phyloP scores from a whole-genome alignment of 768 basidiomycete genomes.

The Artomyces pyxidatus region DNA sequence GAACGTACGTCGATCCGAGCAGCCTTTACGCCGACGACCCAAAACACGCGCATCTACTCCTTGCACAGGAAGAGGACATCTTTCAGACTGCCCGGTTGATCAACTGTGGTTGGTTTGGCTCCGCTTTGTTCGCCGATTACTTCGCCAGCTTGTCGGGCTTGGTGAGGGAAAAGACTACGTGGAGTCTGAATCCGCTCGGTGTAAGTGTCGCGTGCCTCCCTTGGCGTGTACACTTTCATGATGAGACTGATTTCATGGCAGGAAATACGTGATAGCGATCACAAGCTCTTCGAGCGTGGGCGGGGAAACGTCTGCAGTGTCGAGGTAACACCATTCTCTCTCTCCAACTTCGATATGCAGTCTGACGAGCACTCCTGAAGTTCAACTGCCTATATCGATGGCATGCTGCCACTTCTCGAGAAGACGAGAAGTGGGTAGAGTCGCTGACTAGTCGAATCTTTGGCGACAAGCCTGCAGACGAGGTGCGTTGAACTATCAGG shows the following conservation, averaged over 20 bases:
- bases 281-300: conserved; percentile 66
- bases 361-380: conserved; percentile 27
- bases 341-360: not conserved
- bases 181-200: conserved; percentile 71
- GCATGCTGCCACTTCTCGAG: conserved; percentile 71
- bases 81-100: conserved; percentile 76
- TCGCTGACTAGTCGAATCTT: conserved; percentile 46
- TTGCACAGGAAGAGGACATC: conserved; percentile 42
- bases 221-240: conserved; percentile 1
- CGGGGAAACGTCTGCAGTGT: conserved; percentile 77
- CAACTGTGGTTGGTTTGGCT: conserved; percentile 76
- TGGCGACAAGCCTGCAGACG: conserved; percentile 39
- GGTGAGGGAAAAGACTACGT: conserved; percentile 62
- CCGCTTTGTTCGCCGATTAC: conserved; percentile 77
- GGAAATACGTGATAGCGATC: conserved; percentile 61
- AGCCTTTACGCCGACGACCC: conserved; percentile 26
- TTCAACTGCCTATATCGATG: conserved; percentile 84
- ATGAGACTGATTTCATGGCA: conserved; percentile 21
- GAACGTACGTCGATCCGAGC: conserved; percentile 49
- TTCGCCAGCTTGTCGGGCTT: conserved; percentile 73
- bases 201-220: too few species aligned
- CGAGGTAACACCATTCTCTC: conserved; percentile 39
- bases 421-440: conserved; percentile 65
- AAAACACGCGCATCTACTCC: conserved; percentile 25
- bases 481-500: conserved; percentile 12